Base-by-base conservation (phyloP, 345 rosid genomes). In the Mercurialis annua region DNA sequence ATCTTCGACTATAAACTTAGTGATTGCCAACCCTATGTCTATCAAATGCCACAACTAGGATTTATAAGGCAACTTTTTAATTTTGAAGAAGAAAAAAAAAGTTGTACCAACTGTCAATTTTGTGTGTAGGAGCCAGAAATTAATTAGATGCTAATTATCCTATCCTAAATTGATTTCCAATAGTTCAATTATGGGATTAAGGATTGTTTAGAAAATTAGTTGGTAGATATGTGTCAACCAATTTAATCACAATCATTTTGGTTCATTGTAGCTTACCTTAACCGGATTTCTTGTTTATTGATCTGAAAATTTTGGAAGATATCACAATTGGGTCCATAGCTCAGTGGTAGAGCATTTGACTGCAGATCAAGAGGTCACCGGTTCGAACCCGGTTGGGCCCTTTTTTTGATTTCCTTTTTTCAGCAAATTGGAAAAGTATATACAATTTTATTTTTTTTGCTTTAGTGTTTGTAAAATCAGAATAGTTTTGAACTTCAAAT, bases 381-480 rank as follows among this genome's bases (percentile, higher is more conserved):
- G 79, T 75, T 69, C 71, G 74, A 75, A 59, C 78, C 71, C 71
- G 70, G 79, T 75, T 75, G 75, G 67, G 79, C 79, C 79, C 79
- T 74, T 3, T 6, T 7, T 50, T 26, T 10, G n/a, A n/a, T n/a
- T n/a, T n/a, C n/a, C n/a, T n/a, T n/a, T n/a, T n/a, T n/a, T n/a
- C n/a, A n/a, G n/a, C n/a, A n/a, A n/a, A n/a, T n/a, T n/a, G n/a
- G n/a, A n/a, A n/a, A n/a, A n/a, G n/a, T n/a, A n/a, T n/a, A n/a
- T n/a, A n/a, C n/a, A n/a, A n/a, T n/a, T n/a, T n/a, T n/a, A n/a
- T n/a, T n/a, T n/a, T n/a, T n/a, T n/a, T n/a, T n/a, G n/a, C n/a
- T n/a, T n/a, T n/a, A n/a, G n/a, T n/a, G n/a, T n/a, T n/a, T n/a
- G n/a, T n/a, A n/a, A n/a, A n/a, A n/a, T n/a, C n/a, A n/a, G n/a